Evolutionary conservation across 495 filamentous ascomycete species (phyloP).

Genomic region (Neurospora sp.): DNA sequence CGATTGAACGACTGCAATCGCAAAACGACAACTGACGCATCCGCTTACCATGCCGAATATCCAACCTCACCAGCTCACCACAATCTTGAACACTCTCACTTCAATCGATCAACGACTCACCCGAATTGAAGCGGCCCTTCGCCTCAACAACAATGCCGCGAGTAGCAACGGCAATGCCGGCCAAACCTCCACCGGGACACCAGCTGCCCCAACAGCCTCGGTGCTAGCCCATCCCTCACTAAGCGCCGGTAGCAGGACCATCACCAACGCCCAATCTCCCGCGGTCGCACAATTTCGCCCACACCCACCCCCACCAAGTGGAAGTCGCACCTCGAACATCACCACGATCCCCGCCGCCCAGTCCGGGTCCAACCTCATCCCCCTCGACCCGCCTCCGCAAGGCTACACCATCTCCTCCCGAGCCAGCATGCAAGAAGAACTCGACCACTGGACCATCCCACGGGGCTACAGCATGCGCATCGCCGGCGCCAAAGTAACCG

Average conservation of each 20-base stretch:
- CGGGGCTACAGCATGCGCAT: conserved; percentile 33
- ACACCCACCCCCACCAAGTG: background rate
- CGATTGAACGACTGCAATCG: background rate
- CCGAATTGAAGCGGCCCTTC: conserved; percentile 20
- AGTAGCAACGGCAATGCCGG: background rate
- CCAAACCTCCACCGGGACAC: background rate
- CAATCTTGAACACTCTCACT: conserved; percentile 19
- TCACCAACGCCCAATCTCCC: background rate
- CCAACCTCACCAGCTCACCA: conserved; percentile 14
- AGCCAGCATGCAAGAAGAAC: conserved; percentile 26
- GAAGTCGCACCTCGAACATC: conserved; percentile 2
- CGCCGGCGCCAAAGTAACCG: conserved; percentile 26
- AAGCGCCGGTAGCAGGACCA: background rate
- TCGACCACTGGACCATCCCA: conserved; percentile 26
- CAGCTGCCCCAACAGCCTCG: background rate
- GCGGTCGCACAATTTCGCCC: background rate
- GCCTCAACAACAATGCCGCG: background rate
- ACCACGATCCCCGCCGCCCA: background rate
- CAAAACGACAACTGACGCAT: background rate
- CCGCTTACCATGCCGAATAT: background rate
- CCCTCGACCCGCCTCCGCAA: conserved; percentile 25
- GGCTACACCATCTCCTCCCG: conserved; percentile 24
- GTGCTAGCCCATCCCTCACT: background rate
- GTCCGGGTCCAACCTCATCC: conserved; percentile 8
- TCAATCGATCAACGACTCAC: conserved; percentile 28